phyloP scores from a whole-genome alignment of 108 stramenopile species.

The Conticribra guillardii region DNA sequence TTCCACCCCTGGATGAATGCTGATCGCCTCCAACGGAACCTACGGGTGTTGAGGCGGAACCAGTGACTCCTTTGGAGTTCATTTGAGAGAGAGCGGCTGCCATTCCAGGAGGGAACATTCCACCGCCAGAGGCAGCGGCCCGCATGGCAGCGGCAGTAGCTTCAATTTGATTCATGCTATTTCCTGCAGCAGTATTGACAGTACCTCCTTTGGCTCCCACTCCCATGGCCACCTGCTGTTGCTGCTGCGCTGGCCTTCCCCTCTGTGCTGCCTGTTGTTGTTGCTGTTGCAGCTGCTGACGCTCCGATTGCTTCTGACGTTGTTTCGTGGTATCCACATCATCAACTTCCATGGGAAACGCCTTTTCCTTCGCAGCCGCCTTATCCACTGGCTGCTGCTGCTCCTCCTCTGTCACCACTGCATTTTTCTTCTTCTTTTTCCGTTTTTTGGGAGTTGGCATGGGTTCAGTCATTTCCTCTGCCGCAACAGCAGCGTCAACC shows the following conservation, averaged over 20 bases:
- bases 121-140: neutral
- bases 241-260: conserved; percentile 48
- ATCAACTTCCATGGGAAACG: conserved; percentile 21
- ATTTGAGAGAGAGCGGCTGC: conserved; percentile 2
- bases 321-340: conserved; percentile 24
- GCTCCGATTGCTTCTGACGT: conserved; percentile 7
- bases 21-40: neutral
- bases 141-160: conserved; percentile 5
- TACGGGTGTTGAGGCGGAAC: neutral
- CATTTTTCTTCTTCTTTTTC: conserved; percentile 52
- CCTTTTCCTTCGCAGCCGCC: conserved; percentile 17
- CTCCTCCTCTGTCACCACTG: conserved; percentile 40
- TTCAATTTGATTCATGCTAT: neutral
- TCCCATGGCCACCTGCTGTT: conserved; percentile 31
- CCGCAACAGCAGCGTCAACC: too few relatives aligned
- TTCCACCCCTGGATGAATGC: neutral
- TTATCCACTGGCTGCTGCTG: conserved; percentile 13
- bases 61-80: neutral
- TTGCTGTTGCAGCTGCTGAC: conserved; percentile 30
- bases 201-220: conserved; percentile 1
- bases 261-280: conserved; percentile 40
- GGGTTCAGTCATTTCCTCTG: conserved; percentile 15
- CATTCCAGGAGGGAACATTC: conserved; percentile 9
- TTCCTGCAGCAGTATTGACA: neutral
- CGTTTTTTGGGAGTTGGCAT: conserved; percentile 47